Percentiles rank a stretch among this genome's conserved stretches.
These are phyloP conservation scores for Tricholoma saponaceum DNA, from an alignment of 768 basidiomycete genomes.

Conservation along the genomic window DNA sequence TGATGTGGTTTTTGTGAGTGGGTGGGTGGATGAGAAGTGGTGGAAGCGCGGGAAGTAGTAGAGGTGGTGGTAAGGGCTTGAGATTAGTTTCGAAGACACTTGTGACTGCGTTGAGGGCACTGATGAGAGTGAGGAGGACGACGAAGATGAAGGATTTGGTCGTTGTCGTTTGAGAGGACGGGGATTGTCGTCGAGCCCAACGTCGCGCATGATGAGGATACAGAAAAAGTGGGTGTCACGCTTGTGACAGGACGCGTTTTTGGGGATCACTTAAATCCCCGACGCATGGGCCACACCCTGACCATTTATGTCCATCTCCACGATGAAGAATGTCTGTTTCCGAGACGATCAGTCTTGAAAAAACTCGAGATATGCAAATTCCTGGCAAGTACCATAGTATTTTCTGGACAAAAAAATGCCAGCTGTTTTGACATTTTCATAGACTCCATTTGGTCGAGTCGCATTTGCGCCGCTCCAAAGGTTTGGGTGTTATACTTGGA, in stretches of 20 bases:
- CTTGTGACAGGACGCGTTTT: neutral
- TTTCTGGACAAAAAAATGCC: too few species aligned
- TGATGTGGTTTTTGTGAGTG: slow-evolving; percentile 48
- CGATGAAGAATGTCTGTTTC: too few species aligned
- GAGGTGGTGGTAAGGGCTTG: slow-evolving; percentile 26
- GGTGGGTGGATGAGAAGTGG: slow-evolving; percentile 61
- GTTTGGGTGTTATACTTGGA: too few species aligned
- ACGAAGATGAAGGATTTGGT: neutral
- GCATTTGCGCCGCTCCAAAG: too few species aligned
- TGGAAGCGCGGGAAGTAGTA: slow-evolving; percentile 61
- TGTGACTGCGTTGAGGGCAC: slow-evolving; percentile 1
- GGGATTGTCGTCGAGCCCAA: slow-evolving; percentile 18
- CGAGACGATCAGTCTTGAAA: too few species aligned
- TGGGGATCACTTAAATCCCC: too few species aligned
- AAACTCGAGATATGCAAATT: too few species aligned
- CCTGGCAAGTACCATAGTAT: too few species aligned
- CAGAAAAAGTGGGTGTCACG: neutral
- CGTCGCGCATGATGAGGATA: neutral
- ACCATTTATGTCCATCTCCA: too few species aligned
- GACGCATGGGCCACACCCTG: too few species aligned
- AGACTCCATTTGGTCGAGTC: too few species aligned
- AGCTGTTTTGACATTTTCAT: too few species aligned
- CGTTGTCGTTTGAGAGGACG: slow-evolving; percentile 33
- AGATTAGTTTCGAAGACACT: neutral
- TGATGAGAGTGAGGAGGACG: neutral